Conservation (phyloP, 2,329 filamentous ascomycete genomes). For the Capronia americana region DNA sequence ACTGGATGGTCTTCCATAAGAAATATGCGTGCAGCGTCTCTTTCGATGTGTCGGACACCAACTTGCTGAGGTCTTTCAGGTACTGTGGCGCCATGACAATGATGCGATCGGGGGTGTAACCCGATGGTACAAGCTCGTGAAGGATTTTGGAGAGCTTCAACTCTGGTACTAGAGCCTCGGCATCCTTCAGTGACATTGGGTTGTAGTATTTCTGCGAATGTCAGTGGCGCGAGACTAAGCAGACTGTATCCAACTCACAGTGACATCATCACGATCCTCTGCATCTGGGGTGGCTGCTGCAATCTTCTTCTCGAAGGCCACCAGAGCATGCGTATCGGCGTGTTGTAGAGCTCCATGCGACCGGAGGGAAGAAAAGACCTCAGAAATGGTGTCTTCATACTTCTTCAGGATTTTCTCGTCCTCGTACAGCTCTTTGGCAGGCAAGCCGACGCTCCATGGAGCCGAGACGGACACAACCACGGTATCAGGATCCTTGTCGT, state of each 20-base stretch:
- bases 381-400: slow-evolving; percentile 57
- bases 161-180: slow-evolving; percentile 61
- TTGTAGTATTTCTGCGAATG: slow-evolving; percentile 64
- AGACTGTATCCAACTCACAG: slow-evolving; percentile 39
- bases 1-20: slow-evolving; percentile 67
- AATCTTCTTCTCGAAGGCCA: slow-evolving; percentile 67
- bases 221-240: slow-evolving; percentile 6
- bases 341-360: slow-evolving; percentile 40
- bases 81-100: slow-evolving; percentile 68
- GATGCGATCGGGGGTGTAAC: slow-evolving; percentile 59
- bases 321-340: slow-evolving; percentile 49
- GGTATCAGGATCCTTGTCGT: slow-evolving; percentile 62
- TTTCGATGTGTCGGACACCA: slow-evolving; percentile 60
- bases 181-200: slow-evolving; percentile 64
- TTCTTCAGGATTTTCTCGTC: slow-evolving; percentile 59
- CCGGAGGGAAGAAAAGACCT: slow-evolving; percentile 50
- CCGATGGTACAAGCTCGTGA: slow-evolving; percentile 57
- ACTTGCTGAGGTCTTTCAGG: slow-evolving; percentile 62
- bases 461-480: slow-evolving; percentile 56
- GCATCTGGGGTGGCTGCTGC: slow-evolving; percentile 64
- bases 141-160: slow-evolving; percentile 63
- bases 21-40: slow-evolving; percentile 68
- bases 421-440: slow-evolving; percentile 67
- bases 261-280: slow-evolving; percentile 66
- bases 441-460: slow-evolving; percentile 61